These are phyloP conservation scores for Candida maris DNA, from an alignment of 805 yeast genomes.

Conservation along the genomic window DNA sequence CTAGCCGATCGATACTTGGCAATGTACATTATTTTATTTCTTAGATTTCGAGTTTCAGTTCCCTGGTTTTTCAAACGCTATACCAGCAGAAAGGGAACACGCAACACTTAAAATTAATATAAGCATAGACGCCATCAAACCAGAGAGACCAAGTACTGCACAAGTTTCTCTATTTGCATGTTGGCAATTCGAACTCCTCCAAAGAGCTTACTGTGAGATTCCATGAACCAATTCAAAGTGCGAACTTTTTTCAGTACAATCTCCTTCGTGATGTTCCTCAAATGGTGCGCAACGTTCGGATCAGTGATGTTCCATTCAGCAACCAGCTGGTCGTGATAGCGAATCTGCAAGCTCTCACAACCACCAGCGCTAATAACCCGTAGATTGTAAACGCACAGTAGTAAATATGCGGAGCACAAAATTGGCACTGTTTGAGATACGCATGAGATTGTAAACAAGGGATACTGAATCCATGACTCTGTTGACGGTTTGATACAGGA, in stretches of 20 bases:
- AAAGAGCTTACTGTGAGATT: conserved; percentile 17
- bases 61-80: too few relatives aligned
- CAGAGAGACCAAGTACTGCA: conserved; percentile 12
- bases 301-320: conserved; percentile 8
- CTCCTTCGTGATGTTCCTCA: conserved; percentile 6
- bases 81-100: too few relatives aligned
- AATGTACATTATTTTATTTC: too few relatives aligned
- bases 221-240: conserved; percentile 17
- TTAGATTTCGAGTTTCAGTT: too few relatives aligned
- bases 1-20: conserved; percentile 4
- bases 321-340: conserved; percentile 6
- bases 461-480: conserved; percentile 42
- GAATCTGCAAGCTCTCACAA: conserved; percentile 4
- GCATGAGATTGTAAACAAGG: conserved; percentile 28
- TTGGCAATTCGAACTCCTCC: conserved; percentile 20
- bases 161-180: conserved; percentile 19
- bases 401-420: conserved; percentile 27
- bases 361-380: neutral
- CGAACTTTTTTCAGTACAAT: conserved; percentile 18
- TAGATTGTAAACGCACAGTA: conserved; percentile 10
- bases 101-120: too few relatives aligned
- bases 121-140: too few relatives aligned
- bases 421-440: conserved; percentile 31
- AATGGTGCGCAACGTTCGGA: conserved; percentile 4
- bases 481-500: conserved; percentile 25